Evolutionary conservation across 164 flowering plant genomes (phyloP), one percentile per base, ranked within the genome.

Genomic region (Akebia trifoliata): DNA sequence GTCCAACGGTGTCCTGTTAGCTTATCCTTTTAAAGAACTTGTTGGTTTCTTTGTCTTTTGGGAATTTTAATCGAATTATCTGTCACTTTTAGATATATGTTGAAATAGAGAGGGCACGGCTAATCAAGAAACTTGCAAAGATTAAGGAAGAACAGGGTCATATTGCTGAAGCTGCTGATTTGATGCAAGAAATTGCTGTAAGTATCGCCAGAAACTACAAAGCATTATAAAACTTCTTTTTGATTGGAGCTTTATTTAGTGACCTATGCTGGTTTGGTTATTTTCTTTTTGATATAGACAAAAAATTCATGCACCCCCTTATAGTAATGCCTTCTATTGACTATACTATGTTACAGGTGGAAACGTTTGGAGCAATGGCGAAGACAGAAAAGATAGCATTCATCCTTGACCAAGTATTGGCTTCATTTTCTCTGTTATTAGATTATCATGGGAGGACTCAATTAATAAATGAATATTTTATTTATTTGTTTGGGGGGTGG

Each of bases 361-460:
- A 93, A 72, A 93, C 98, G 24, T 93, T 93, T 82, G 98, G 98
- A 56, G 95, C 94, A 18, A 93, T 93, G 98, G 97, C 98, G 15
- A 93, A 93, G 73, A 93, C 98, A 17, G 98, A 93, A 68, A 93
- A 89, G 62, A 85, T 89, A 62, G 95, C 94, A 0, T 93, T 93
- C 69, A 93, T 93, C 61, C 97, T 93, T 60, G 98, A 89, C 65
- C 98, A 93, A 75, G 98, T 88, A 79, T 40, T 72, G 12, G 3
- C n/a, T n/a, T n/a, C n/a, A n/a, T n/a, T n/a, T n/a, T n/a, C n/a
- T n/a, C n/a, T n/a, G n/a, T n/a, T n/a, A n/a, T n/a, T n/a, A n/a
- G n/a, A n/a, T n/a, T n/a, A n/a, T n/a, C n/a, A n/a, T n/a, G n/a
- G n/a, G n/a, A n/a, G n/a, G n/a, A n/a, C n/a, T n/a, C n/a, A n/a